These are phyloP conservation scores for Aureobasidium zeae DNA, from an alignment of 2,329 filamentous ascomycete species.

Conservation along the genomic window DNA sequence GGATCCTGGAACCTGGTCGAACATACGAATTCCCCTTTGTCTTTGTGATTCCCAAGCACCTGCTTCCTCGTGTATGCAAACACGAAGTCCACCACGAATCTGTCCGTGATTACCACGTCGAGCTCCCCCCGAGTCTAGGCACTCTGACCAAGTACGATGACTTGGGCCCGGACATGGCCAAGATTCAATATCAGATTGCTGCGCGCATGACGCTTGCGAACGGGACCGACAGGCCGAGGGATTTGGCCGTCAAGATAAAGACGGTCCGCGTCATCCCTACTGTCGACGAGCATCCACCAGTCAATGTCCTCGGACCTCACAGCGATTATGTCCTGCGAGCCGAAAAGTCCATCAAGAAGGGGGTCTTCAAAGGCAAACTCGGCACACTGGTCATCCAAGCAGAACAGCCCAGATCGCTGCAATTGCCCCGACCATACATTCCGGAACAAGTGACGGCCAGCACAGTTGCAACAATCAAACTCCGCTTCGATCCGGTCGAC, in stretches of 20 bases:
- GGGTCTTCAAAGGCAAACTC: conserved; percentile 49
- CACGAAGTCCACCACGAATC: conserved; percentile 44
- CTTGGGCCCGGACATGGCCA: conserved; percentile 53
- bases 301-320: conserved; percentile 40
- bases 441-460: conserved; percentile 35
- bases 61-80: conserved; percentile 51
- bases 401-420: conserved; percentile 48
- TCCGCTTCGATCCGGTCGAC: conserved; percentile 52
- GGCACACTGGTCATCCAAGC: conserved; percentile 50
- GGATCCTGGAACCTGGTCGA: conserved; percentile 45
- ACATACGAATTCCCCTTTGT: conserved; percentile 53
- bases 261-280: conserved; percentile 53
- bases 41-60: conserved; percentile 52
- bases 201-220: conserved; percentile 31
- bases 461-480: conserved; percentile 46
- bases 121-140: conserved; percentile 53
- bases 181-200: conserved; percentile 48
- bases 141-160: conserved; percentile 43
- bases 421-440: conserved; percentile 36
- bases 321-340: conserved; percentile 44
- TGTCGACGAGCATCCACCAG: conserved; percentile 50
- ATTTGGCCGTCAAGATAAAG: conserved; percentile 41
- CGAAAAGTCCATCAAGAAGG: conserved; percentile 53
- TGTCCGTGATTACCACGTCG: conserved; percentile 47
- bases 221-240: conserved; percentile 33